Percentiles rank a stretch among this genome's conserved stretches.
Evolutionary conservation across 371 early-diverging fungal genomes (phyloP).

Genomic region (Mucor circinelloides): DNA sequence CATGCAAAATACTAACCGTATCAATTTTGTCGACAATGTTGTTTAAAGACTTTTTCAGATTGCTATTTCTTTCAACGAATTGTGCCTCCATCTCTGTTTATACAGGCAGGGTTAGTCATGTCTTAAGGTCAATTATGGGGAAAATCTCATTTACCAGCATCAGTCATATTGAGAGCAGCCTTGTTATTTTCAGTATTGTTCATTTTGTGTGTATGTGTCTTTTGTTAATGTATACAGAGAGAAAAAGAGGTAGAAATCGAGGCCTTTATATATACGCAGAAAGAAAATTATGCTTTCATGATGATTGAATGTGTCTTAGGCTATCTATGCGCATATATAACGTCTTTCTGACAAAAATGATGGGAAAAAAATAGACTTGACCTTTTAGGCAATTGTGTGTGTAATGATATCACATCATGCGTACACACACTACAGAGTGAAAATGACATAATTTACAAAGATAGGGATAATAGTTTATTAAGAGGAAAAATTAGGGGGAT

Average conservation of each 20-base stretch:
- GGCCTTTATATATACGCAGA: not conserved
- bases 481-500: not conserved
- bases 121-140: not conserved
- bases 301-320: not conserved
- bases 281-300: not conserved
- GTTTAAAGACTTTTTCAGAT: conserved; percentile 4
- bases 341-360: not conserved
- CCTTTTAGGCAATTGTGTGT: not conserved
- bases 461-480: not conserved
- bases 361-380: not conserved
- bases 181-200: not conserved
- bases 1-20: conserved; percentile 3
- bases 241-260: not conserved
- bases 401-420: conserved; percentile 7
- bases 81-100: conserved; percentile 21
- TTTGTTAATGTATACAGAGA: not conserved
- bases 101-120: not conserved
- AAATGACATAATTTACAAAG: not conserved
- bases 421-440: not conserved
- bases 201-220: not conserved
- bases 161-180: not conserved
- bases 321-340: not conserved
- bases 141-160: conserved; percentile 4
- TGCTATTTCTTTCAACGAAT: conserved; percentile 19
- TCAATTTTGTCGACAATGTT: conserved; percentile 16